Evolutionary conservation across 257 asterid species (phyloP), one percentile per base, ranked within the genome.

Genomic region (Nicotiana otophora): DNA sequence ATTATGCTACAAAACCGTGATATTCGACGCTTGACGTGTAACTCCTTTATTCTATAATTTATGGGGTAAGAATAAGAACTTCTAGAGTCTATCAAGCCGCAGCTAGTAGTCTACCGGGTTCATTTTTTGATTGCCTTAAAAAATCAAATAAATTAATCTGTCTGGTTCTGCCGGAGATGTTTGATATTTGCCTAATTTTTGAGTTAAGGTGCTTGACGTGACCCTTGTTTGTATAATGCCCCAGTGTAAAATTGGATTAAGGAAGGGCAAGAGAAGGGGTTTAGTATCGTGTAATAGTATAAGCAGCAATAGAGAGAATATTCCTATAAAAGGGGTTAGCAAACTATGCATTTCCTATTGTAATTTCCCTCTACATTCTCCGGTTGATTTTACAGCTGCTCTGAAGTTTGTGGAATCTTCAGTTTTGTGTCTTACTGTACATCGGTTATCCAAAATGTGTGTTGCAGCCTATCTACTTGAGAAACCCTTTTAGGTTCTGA

Each of bases 361-460:
- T 72, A 42, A 72, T 72, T 72, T 12, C 61, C 36, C 16, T 72
- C 36, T 23, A 20, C 58, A 42, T n/a, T 70, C 58, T 46, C 36
- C 78, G 6, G 17, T 42, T 72, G 20, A 20, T 46, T 46, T 42
- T 46, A 23, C 78, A 46, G 20, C 36, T 72, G 78, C 61, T 42
- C 31, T 72, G 60, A 72, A 72, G 78, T 72, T 42, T 72, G 78
- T 20, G 78, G 78, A 5, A 42, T 72, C 78, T 42, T 72, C 78
- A 46, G 78, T 7, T 46, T 72, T 72, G 17, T 72, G 60, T 72
- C 78, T 46, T 46, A 23, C 34, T 12, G 78, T 72, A 72, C 55
- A 36, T 72, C 48, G 34, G n/a, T 20, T 51, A 5, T 20, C 60
- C 60, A 46, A 42, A 70, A 46, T 72, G 78, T 39, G 77, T 72